These are phyloP conservation scores for Fusarium sp. DNA, from an alignment of 2,329 filamentous ascomycete species.

Conservation along the genomic window DNA sequence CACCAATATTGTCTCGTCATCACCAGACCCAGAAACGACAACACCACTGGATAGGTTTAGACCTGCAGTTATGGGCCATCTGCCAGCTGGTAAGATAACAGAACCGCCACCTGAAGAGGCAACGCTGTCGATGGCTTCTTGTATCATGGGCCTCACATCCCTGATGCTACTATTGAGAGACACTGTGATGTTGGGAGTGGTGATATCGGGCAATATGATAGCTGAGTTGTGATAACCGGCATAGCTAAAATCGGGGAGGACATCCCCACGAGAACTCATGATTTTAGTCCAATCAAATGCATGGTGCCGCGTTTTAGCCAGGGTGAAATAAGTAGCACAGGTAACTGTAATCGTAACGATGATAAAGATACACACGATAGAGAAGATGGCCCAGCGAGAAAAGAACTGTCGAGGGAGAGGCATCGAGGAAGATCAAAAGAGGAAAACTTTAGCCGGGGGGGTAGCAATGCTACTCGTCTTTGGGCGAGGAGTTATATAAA, in stretches of 20 bases:
- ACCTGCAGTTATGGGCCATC: conserved; percentile 26
- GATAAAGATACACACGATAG: conserved; percentile 8
- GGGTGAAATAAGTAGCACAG: conserved; percentile 23
- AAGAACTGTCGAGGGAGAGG: conserved; percentile 25
- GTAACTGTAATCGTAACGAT: neutral
- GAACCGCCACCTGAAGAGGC: conserved; percentile 23
- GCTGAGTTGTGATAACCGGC: conserved; percentile 40
- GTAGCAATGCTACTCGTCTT: neutral
- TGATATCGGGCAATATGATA: conserved; percentile 13
- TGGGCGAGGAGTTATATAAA: conserved; percentile 14
- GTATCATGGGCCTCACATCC: conserved; percentile 27
- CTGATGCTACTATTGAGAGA: neutral
- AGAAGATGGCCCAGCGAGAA: conserved; percentile 9
- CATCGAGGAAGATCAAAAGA: conserved; percentile 2
- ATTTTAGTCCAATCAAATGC: conserved; percentile 33
- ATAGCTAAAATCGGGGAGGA: conserved; percentile 42
- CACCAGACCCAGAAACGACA: conserved; percentile 2
- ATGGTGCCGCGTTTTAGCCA: conserved; percentile 1
- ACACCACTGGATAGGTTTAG: conserved; percentile 16
- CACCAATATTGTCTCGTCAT: conserved; percentile 9
- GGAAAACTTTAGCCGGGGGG: neutral
- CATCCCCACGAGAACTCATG: conserved; percentile 24
- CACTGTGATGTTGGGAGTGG: neutral
- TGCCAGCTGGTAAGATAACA: conserved; percentile 26
- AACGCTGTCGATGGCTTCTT: conserved; percentile 33